Evolutionary conservation across 768 basidiomycete genomes (phyloP), one percentile per base, ranked within the genome.

Genomic region (Agaricus subrufescens): DNA sequence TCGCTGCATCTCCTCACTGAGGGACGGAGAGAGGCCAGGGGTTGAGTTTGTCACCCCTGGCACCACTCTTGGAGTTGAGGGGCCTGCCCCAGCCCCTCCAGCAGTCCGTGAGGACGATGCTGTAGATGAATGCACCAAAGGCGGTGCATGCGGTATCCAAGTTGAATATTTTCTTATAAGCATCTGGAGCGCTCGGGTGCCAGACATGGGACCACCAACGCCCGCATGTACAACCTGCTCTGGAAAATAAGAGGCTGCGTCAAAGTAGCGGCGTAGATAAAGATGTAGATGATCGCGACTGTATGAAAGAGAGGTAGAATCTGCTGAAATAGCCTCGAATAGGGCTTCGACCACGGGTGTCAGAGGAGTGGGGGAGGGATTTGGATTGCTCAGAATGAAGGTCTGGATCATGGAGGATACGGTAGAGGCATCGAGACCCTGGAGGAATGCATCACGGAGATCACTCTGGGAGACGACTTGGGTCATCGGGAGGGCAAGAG

Each of bases 1-100:
- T 15, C 84, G 75, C 54, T 84, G 81, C 79, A 86, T 80, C 63
- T 85, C 82, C 60, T 83, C 83, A 6, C 76, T 71, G 48, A 84
- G 69, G 19, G 80, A 79, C 5, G 62, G 54, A 5, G 72, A 62
- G 5, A 67, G 60, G 3, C 66, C 25, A 8, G 66, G 52, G 7
- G 65, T 45, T 11, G 61, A 38, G 11, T 54, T 45, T 9, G 64
- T 45, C 4, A 62, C 54, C 19, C 45, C 53, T 15, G 62, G 48
- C 12, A 58, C 50, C 8, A 50, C 44, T 31, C 42, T 58, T 4
- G 50, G 45, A 12, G 42, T 50, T 40, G 50, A 25, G 27, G 45
- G 44, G 12, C 42, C 39, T 11, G 52, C 52, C 31, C 42, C 54
- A 47, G 50, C 29, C 50, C 10, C 12, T 6, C 23, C 46, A 29